Base-by-base conservation (phyloP, 2,329 filamentous ascomycete species). In the Hortaea werneckii region DNA sequence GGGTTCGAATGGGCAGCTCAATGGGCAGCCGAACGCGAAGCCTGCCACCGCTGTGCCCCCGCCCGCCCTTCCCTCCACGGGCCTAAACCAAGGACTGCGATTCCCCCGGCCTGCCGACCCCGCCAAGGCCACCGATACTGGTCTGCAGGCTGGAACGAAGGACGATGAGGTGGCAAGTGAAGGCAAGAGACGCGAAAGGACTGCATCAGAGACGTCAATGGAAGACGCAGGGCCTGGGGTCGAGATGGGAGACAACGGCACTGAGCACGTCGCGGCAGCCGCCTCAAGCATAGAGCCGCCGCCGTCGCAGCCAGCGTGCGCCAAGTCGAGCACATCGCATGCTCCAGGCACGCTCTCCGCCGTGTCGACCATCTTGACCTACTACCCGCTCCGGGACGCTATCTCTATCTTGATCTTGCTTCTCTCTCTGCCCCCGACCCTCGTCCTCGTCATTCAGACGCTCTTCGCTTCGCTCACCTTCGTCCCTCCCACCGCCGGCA, bases 371-470 rank as follows among this genome's bases (percentile, higher is more conserved):
- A 90, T 96, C 58, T 79, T 96, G 64, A 82, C 81, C 59, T 87
- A 88, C 43, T 90, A 89, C 59, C 90, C 90, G 44, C 80, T 95
- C 62, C 85, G 87, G 70, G 90, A 96, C 70, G 95, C 90, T 50
- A 87, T 95, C 68, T 88, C 90, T 63, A 95, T 96, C 60, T 80
- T 96, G 65, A 95, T 95, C 68, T 85, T 95, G 58, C 79, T 96
- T 55, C 85, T 95, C 67, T 89, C 94, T 64, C 80, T 95, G 7
- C 89, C 90, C 29, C 87, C 89, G 20, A 82, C 90, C 59, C 82
- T 90, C 48, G 77, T 95, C 59, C 90, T 88, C 53, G 75, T 87
- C 65, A 87, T 95, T 59, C 94, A 95, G 67, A 83, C 88, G 62
- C 78, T 95, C 55, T 96, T 95, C 68, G 88, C 90, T 55, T 83